These are phyloP conservation scores for Oenanthe sinensis DNA, from an alignment of 129 eudicot species.

Conservation along the genomic window DNA sequence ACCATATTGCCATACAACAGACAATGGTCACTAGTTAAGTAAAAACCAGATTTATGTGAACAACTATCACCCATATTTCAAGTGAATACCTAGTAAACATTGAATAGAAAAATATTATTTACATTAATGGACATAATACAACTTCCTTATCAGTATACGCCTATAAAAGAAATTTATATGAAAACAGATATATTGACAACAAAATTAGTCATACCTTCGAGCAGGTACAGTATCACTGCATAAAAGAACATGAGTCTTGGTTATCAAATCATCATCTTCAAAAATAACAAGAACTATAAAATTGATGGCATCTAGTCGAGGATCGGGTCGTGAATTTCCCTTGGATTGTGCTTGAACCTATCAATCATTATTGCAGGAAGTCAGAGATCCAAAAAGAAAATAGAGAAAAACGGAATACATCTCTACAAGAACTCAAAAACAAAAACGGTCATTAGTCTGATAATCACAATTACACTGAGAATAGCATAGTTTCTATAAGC, in stretches of 20 bases:
- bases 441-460: too few relatives aligned
- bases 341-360: too few relatives aligned
- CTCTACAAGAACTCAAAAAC: too few relatives aligned
- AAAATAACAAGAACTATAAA: slow-evolving; percentile 52
- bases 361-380: too few relatives aligned
- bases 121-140: neutral
- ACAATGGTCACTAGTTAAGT: neutral
- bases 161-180: neutral
- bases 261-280: slow-evolving; percentile 48
- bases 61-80: neutral
- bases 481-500: too few relatives aligned
- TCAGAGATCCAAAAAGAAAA: too few relatives aligned
- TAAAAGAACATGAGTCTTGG: slow-evolving; percentile 47
- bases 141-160: neutral
- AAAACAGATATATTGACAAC: neutral
- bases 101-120: neutral
- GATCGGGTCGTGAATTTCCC: too few relatives aligned
- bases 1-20: neutral
- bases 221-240: slow-evolving; percentile 29
- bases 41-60: neutral
- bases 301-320: too few relatives aligned
- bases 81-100: neutral
- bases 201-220: slow-evolving; percentile 30
- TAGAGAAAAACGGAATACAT: too few relatives aligned
- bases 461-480: too few relatives aligned